phyloP scores from a whole-genome alignment of 805 yeast genomes.

The Clavispora carvajalis region DNA sequence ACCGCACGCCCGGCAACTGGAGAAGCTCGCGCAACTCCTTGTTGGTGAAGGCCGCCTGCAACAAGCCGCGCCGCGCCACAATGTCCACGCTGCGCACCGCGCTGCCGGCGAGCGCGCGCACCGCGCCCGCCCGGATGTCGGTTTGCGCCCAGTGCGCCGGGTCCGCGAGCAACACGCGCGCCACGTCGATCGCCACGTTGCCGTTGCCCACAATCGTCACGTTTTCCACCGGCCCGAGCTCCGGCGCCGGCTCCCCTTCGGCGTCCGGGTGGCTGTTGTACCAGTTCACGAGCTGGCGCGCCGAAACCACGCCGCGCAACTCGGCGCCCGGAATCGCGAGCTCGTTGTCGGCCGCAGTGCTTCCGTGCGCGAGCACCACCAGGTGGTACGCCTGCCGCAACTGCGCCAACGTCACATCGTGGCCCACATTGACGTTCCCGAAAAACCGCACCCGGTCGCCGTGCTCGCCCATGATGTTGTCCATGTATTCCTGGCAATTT shows the following conservation, averaged over 20 bases:
- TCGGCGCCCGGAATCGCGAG: conserved; percentile 57
- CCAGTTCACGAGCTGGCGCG: conserved; percentile 91
- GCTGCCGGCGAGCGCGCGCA: conserved; percentile 45
- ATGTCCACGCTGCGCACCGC: conserved; percentile 61
- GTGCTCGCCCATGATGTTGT: conserved; percentile 35
- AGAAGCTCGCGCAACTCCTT: conserved; percentile 86
- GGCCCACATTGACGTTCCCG: conserved; percentile 72
- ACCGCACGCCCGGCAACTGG: conserved; percentile 47
- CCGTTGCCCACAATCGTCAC: conserved; percentile 94
- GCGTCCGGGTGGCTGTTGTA: conserved; percentile 82
- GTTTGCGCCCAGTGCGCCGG: conserved; percentile 59
- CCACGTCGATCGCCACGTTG: conserved; percentile 90
- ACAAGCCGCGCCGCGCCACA: conserved; percentile 80
- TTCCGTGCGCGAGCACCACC: conserved; percentile 79
- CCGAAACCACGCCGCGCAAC: conserved; percentile 65
- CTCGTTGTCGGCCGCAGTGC: conserved; percentile 51
- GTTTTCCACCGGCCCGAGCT: conserved; percentile 52
- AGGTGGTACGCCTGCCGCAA: conserved; percentile 60
- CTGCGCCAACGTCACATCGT: conserved; percentile 46
- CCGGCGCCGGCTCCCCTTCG: conserved; percentile 40
- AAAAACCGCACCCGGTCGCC: conserved; percentile 39
- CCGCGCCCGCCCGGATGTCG: conserved; percentile 66
- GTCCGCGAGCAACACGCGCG: conserved; percentile 64
- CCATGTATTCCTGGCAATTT: conserved; percentile 70
- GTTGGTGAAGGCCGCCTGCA: conserved; percentile 85